Base-by-base conservation (phyloP, 23 red algal genomes). In the Pyropia haitanensis region DNA sequence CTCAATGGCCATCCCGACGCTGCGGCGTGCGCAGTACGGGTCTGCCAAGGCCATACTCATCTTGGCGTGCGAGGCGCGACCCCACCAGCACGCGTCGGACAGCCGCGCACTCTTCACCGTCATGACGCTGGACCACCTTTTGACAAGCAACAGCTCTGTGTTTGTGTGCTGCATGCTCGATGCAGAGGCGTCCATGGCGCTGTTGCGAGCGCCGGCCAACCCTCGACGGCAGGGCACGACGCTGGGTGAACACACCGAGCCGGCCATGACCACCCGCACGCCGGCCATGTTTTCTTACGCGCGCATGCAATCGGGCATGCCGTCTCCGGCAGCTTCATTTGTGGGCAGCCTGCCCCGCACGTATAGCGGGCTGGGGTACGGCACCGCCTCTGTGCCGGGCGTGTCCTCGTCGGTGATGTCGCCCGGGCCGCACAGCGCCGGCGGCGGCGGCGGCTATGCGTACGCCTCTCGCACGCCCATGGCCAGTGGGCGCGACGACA, bases 91-190 rank as follows among this genome's bases (percentile, higher is more conserved):
- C 66, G 54, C 76, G 23, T 75, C 78, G 84, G 84, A 89, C 51
- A 70, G 71, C 26, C 76, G 78, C 24, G 84, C 76, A 4, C 71
- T 89, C 14, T 89, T 89, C 67, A 89, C 84, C 12, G 70, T 89
- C 14, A 89, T 89, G 84, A 89, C 84, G 22, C 74, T 89, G 27
- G 84, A 89, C 55, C 71, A 80, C 53, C 56, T 89, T 24, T 60
- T 89, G 19, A 72, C 71, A 46, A 72, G 71, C 57, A 61, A 67
- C 66, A 77, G 71, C 26, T 64, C 76, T 19, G 77, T 72, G 2
- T 89, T 89, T 74, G 84, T 89, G 8, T 89, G 84, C 60, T 75
- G 64, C 8, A 80, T 89, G 75, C 46, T 89, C 16, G 84, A 81
- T 50, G 75, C 84, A 20, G 84, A 89, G 56, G 84, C 76, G 61